Percentiles rank a stretch among this genome's conserved stretches.
phyloP scores from a whole-genome alignment of 1,139 yeast species.

The Kurtzmaniella quercitrusa region DNA sequence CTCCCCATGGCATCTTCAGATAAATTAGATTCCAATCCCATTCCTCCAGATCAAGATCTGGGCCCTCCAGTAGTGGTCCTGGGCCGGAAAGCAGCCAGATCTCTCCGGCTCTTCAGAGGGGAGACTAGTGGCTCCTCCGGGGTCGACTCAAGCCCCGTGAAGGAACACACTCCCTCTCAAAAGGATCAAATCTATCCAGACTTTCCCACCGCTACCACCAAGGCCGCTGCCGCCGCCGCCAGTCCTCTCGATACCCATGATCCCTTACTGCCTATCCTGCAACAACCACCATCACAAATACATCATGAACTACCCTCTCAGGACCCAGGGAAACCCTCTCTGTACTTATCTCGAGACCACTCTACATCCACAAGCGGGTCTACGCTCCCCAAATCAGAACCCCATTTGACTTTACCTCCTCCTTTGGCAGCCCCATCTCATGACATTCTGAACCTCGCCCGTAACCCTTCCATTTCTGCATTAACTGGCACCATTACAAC shows the following conservation, averaged over 20 bases:
- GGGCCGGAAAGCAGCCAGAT: constrained; percentile 39
- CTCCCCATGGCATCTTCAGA: constrained; percentile 1
- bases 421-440: background rate
- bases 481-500: background rate
- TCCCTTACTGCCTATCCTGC: background rate
- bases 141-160: background rate
- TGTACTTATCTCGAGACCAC: background rate
- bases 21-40: background rate
- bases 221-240: too few species aligned
- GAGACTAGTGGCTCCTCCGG: constrained; percentile 8
- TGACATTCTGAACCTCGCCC: background rate
- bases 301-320: background rate
- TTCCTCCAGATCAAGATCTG: constrained; percentile 3
- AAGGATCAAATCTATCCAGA: background rate
- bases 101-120: constrained; percentile 32
- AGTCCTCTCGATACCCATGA: background rate
- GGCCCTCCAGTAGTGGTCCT: constrained; percentile 13
- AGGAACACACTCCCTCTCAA: background rate
- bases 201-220: too few species aligned
- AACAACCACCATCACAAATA: too few species aligned
- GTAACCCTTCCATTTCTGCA: background rate
- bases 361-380: background rate
- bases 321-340: background rate
- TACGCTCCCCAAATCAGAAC: background rate
- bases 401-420: background rate